phyloP scores from a whole-genome alignment of 1,284 basidiomycete species.

The Boletus sp. region DNA sequence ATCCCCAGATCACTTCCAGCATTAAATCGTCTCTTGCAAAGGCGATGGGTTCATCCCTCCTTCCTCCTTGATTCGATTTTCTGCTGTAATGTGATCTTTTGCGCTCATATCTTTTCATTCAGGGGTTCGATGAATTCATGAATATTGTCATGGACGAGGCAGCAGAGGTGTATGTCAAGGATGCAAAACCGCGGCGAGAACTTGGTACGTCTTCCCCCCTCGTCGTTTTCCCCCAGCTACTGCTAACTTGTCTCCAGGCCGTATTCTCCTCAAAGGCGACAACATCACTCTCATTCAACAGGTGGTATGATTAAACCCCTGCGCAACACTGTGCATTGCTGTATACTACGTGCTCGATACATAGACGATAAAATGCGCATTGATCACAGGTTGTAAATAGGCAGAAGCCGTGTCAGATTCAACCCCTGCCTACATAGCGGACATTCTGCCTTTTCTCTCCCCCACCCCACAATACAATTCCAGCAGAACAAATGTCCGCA shows the following conservation, averaged over 20 bases:
- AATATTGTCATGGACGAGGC: conserved; percentile 97
- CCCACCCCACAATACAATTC: conserved; percentile 88
- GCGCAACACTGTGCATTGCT: conserved; percentile 5
- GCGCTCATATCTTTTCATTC: conserved; percentile 13
- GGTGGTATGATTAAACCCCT: conserved; percentile 35
- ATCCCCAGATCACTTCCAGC: conserved; percentile 15
- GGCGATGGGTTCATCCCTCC: conserved; percentile 18
- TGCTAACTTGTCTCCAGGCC: conserved; percentile 50
- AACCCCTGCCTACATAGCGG: conserved; percentile 82
- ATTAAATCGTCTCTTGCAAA: conserved; percentile 31
- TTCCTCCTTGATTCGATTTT: background rate
- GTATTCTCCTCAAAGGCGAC: conserved; percentile 91
- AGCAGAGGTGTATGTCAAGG: conserved; percentile 88
- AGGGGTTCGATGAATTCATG: conserved; percentile 99
- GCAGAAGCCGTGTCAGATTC: conserved; percentile 68
- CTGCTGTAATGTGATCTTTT: background rate
- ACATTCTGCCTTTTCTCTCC: conserved; percentile 87
- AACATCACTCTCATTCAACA: conserved; percentile 95
- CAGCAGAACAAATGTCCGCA: conserved; percentile 95
- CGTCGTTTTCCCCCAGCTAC: conserved; percentile 1
- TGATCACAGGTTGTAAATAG: conserved; percentile 77
- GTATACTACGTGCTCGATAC: conserved; percentile 21
- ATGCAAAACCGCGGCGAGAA: conserved; percentile 77
- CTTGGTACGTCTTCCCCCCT: conserved; percentile 47
- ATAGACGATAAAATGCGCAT: conserved; percentile 1